Conservation (phyloP, 371 early-diverging fungal species). For the Mortierella sp. region DNA sequence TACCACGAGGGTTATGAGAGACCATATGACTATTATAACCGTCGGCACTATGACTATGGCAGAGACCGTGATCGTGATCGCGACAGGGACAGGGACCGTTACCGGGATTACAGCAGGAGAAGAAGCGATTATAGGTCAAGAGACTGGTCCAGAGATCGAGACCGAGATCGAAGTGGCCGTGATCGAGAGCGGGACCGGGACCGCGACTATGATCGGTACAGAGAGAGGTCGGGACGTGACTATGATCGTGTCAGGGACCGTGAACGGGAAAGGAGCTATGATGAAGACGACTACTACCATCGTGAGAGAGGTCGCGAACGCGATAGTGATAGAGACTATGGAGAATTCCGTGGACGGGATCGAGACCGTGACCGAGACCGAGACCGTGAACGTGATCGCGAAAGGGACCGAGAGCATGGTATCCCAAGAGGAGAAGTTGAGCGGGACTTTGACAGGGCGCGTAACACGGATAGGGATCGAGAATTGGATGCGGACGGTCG, state of each 20-base stretch:
- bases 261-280: slow-evolving; percentile 38
- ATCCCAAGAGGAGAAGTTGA: slow-evolving; percentile 12
- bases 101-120: slow-evolving; percentile 39
- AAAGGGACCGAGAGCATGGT: slow-evolving; percentile 17
- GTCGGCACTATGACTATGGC: slow-evolving; percentile 41
- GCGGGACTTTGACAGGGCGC: slow-evolving; percentile 9
- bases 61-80: slow-evolving; percentile 40
- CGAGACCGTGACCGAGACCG: slow-evolving; percentile 34
- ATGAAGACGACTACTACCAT: slow-evolving; percentile 29
- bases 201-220: slow-evolving; percentile 32
- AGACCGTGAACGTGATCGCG: slow-evolving; percentile 27
- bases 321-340: slow-evolving; percentile 20
- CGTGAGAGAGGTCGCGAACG: slow-evolving; percentile 33
- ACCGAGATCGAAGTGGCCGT: slow-evolving; percentile 32
- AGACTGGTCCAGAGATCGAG: slow-evolving; percentile 51
- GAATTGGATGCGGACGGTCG: slow-evolving; percentile 6
- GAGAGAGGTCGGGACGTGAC: slow-evolving; percentile 32
- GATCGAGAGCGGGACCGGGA: slow-evolving; percentile 38
- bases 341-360: slow-evolving; percentile 21
- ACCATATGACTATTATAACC: slow-evolving; percentile 38
- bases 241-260: slow-evolving; percentile 37
- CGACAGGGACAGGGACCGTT: slow-evolving; percentile 32
- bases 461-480: slow-evolving; percentile 18
- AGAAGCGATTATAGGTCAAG: slow-evolving; percentile 34
- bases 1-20: slow-evolving; percentile 25